These are phyloP conservation scores for Tricholoma sp. DNA, from an alignment of 768 basidiomycete species.

Conservation along the genomic window DNA sequence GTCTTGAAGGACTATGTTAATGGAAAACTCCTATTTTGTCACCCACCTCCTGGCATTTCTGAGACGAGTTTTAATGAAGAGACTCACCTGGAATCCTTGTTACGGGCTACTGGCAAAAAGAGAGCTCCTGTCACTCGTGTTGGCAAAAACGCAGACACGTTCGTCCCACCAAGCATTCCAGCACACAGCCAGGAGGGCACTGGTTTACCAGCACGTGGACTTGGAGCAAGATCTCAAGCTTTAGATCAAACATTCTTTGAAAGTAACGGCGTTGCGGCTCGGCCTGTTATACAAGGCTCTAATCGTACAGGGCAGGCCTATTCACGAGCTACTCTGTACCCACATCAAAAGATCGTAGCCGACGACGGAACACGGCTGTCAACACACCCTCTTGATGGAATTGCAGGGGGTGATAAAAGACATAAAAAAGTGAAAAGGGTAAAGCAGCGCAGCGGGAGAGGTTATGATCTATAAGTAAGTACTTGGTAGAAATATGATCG, in stretches of 20 bases:
- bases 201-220: constrained; percentile 24
- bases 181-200: constrained; percentile 15
- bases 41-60: constrained; percentile 73
- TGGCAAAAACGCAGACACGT: constrained; percentile 79
- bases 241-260: constrained; percentile 85
- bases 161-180: constrained; percentile 42
- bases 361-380: constrained; percentile 70
- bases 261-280: constrained; percentile 44
- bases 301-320: constrained; percentile 54
- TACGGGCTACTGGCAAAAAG: constrained; percentile 72
- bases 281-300: constrained; percentile 61
- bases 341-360: constrained; percentile 79
- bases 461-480: constrained; percentile 57
- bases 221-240: constrained; percentile 54
- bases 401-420: constrained; percentile 54
- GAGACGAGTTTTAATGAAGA: constrained; percentile 71
- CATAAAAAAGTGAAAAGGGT: constrained; percentile 78
- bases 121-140: constrained; percentile 85
- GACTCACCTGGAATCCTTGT: constrained; percentile 57
- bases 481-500: too few species aligned
- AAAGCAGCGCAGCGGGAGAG: constrained; percentile 90
- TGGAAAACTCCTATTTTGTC: constrained; percentile 86
- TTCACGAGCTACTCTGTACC: constrained; percentile 62
- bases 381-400: constrained; percentile 33
- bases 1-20: constrained; percentile 97